These are phyloP conservation scores for Taphrina confusa DNA, from an alignment of 1,139 yeast species.

Conservation along the genomic window DNA sequence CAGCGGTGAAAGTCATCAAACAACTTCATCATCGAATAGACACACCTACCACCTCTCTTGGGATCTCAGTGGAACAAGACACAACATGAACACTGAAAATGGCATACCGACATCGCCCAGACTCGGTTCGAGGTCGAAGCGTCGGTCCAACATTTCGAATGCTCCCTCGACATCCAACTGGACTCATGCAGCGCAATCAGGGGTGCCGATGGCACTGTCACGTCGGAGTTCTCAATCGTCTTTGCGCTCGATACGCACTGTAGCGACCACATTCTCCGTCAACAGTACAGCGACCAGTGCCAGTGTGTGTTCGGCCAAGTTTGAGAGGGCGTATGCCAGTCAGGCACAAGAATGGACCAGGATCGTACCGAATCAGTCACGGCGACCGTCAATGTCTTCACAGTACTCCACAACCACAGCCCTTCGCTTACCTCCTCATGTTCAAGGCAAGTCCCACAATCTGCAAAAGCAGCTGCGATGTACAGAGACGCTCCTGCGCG, in stretches of 20 bases:
- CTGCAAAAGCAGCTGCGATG: neutral
- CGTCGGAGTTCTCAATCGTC: slow-evolving; percentile 17
- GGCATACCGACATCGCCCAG: slow-evolving; percentile 7
- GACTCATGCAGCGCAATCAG: neutral
- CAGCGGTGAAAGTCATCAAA: too few species aligned
- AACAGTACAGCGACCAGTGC: slow-evolving; percentile 25
- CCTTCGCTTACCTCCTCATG: slow-evolving; percentile 11
- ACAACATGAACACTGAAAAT: neutral
- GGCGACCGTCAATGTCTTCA: slow-evolving; percentile 3
- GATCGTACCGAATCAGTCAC: neutral
- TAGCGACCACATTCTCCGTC: slow-evolving; percentile 15
- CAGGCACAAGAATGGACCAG: slow-evolving; percentile 18
- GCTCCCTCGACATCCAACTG: neutral
- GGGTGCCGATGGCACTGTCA: neutral
- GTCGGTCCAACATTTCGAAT: slow-evolving; percentile 11
- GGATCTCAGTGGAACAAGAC: too few species aligned
- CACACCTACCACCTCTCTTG: too few species aligned
- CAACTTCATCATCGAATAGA: too few species aligned
- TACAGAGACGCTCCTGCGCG: slow-evolving; percentile 4
- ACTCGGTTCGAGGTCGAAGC: slow-evolving; percentile 2
- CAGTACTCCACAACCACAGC: neutral
- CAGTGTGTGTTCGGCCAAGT: slow-evolving; percentile 18
- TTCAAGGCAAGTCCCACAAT: neutral
- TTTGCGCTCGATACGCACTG: slow-evolving; percentile 14
- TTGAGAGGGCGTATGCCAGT: slow-evolving; percentile 17